Evolutionary conservation across 2,329 filamentous ascomycete genomes (phyloP), one percentile per base, ranked within the genome.

Genomic region (Aspergillus calidoustus): DNA sequence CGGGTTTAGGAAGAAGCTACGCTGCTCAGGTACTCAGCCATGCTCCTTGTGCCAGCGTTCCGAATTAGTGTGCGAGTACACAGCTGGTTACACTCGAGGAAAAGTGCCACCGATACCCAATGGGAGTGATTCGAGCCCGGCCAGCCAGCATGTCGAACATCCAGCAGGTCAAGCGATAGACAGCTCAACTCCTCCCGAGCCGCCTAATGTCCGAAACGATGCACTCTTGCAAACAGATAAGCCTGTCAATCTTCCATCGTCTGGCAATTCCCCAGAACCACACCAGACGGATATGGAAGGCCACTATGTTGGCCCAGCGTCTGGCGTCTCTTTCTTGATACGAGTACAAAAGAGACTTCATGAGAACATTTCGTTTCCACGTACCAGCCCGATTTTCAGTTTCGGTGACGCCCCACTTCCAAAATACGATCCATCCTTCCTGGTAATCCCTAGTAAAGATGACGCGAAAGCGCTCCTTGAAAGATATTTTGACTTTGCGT

Each of bases 401-500:
- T 66, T 66, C 48, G 64, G 64, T 15, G 64, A 66, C n/a, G 60
- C 62, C 2, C 62, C 62, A 7, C 38, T 66, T 7, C 54, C 60
- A 3, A 59, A 66, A 25, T 60, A 52, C 4, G 64, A 66, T 15
- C 52, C 62, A 9, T 60, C 62, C 23, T 66, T 64, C 17, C 47
- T 66, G 7, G 34, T 64, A 17, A 59, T 66, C 5, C 62, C 64
- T 3, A 57, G 41, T n/a, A 57, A 59, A 22, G 44, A 51, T 1
- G 62, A 66, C 13, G 64, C 62, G 5, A 60, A 46, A 25, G 59
- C 51, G 8, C 38, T 66, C 9, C n/a, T 64, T 3, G 48, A 57
- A 19, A 58, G 67, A 48, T 69, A 69, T 22, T 67, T 69, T 30
- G 67, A 66, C 17, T 69, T 69, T 50, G 59, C 64, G 2, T 67